Percentiles rank a stretch among this genome's conserved stretches.
Conservation (phyloP, 1,139 yeast genomes). For the Candida pseudoviswanathii region DNA sequence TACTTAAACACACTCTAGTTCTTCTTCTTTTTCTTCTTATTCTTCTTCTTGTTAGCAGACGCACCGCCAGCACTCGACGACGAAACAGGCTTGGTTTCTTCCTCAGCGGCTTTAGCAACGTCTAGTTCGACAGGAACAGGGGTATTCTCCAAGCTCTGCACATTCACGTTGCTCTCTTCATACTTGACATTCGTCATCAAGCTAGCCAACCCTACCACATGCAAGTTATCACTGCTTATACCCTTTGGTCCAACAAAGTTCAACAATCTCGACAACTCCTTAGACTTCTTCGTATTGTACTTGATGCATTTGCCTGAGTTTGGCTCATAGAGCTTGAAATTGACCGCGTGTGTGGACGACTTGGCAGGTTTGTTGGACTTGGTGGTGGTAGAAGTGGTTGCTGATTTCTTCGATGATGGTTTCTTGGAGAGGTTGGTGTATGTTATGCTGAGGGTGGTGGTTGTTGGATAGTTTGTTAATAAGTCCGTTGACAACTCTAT, state of each 20-base stretch:
- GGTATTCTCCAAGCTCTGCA: conserved; percentile 10
- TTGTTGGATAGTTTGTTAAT: conserved; percentile 39
- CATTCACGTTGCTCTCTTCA: conserved; percentile 23
- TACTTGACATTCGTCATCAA: conserved; percentile 45
- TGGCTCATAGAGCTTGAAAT: conserved; percentile 74
- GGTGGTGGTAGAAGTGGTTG: conserved; percentile 17
- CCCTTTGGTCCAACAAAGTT: conserved; percentile 89
- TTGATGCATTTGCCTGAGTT: conserved; percentile 67
- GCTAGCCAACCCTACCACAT: conserved; percentile 41
- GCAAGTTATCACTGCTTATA: conserved; percentile 38
- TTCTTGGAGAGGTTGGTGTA: conserved; percentile 31
- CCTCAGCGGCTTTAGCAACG: conserved; percentile 3
- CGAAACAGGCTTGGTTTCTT: conserved; percentile 7
- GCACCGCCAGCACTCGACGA: conserved; percentile 6
- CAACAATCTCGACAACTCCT: conserved; percentile 77
- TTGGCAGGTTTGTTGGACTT: conserved; percentile 7
- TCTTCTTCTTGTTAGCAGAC: conserved; percentile 22
- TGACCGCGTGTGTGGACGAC: conserved; percentile 36
- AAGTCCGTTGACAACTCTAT: conserved; percentile 36
- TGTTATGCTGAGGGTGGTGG: conserved; percentile 42
- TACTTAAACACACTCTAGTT: conserved; percentile 17
- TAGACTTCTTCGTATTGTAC: conserved; percentile 62
- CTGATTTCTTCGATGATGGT: conserved; percentile 20
- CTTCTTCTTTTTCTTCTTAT: conserved; percentile 28
- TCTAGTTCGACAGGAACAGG: conserved; percentile 14